Base-by-base conservation (phyloP, 192 early-diverging fungal genomes). In the Linnemannia schmuckeri region DNA sequence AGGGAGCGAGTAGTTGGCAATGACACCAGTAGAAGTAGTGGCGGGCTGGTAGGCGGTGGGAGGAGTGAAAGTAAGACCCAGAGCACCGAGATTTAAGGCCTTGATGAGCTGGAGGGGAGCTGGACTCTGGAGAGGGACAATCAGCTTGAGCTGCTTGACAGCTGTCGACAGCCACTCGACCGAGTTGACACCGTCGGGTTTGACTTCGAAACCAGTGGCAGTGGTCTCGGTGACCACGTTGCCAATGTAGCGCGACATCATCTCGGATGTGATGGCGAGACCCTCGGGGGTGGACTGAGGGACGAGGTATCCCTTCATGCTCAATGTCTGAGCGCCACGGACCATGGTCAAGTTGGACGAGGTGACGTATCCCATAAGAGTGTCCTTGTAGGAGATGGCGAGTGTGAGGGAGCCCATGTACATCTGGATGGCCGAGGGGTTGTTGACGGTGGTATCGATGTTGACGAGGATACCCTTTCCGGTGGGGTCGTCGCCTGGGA, bases 401-500 rank as follows among this genome's bases (percentile, higher is more conserved):
- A 93, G 85, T 0, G 69, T 74, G 41, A 92, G 82, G 33, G 89
- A 87, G 35, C 93, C 93, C 35, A 93, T 88, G 71, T 92, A 81
- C 55, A 93, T 88, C 27, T 88, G 82, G 72, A 93, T 87, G 37
- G 89, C 81, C 8, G 90, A 91, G 46, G 92, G 92, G 74, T 90
- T 92, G 33, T 40, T 80, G n/a, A 93, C 44, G 9, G 76, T 66
- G 22, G 93, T 92, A 33, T 79, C 80, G 17, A 93, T 90, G 44
- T 86, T 77, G 69, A 93, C 77, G n/a, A 75, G 52, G 81, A 93
- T 92, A 80, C 93, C 93, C 42, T 74, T 75, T 69, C 93, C 93
- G 47, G 70, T 52, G n/a, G 93, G 91, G 72, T 89, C 91, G 75
- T 92, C 88, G 10, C 83, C 74, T 10, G 91, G 92, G 22, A 92